Conservation (phyloP, 2,329 filamentous ascomycete species). For the Nemania diffusa region DNA sequence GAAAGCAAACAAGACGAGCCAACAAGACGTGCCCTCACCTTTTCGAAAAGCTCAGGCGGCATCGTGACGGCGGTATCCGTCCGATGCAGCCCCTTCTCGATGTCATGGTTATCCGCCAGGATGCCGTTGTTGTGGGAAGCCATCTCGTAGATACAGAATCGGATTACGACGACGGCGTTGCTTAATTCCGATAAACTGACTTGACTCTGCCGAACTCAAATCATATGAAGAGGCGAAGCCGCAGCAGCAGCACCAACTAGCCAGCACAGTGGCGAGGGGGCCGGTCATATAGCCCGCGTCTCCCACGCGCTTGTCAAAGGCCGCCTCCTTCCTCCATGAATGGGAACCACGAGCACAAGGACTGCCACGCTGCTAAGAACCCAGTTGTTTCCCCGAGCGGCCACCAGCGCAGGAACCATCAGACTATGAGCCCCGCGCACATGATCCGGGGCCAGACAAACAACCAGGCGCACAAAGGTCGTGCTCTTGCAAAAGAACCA, state of each 20-base stretch:
- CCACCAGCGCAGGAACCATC: not conserved
- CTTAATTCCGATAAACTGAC: not conserved
- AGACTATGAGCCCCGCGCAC: not conserved
- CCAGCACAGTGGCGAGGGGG: not conserved
- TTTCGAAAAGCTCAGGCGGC: conserved; percentile 54
- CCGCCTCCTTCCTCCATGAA: no score
- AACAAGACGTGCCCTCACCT: conserved; percentile 42
- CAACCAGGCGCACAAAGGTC: not conserved
- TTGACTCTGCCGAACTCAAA: not conserved
- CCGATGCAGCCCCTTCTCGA: conserved; percentile 51
- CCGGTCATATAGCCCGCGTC: not conserved
- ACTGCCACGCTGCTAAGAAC: not conserved
- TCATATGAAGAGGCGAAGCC: not conserved
- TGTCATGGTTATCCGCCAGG: conserved; percentile 39
- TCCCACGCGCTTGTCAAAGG: not conserved
- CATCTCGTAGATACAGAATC: conserved; percentile 32
- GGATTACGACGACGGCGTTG: not conserved
- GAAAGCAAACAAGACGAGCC: not conserved
- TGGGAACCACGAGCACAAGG: not conserved
- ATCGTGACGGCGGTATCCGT: conserved; percentile 52
- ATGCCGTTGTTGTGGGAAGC: conserved; percentile 32
- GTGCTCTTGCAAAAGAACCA: not conserved
- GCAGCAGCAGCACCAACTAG: not conserved
- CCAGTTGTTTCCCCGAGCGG: not conserved
- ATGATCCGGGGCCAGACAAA: not conserved